Evolutionary conservation across 495 filamentous ascomycete genomes (phyloP).

Genomic region (Penicillium paradoxum): DNA sequence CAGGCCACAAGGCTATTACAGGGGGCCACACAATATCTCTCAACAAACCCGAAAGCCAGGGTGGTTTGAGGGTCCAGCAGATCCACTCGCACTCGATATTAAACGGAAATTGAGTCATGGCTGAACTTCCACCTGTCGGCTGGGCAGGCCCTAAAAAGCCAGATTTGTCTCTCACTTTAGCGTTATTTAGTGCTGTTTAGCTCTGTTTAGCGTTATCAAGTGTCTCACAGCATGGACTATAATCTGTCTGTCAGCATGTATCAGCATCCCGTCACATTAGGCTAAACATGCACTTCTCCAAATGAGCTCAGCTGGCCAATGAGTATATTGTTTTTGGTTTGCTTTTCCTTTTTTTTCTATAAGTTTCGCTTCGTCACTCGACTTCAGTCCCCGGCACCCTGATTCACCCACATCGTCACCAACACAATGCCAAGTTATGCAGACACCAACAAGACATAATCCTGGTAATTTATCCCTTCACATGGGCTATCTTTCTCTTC

Average conservation of each 20-base stretch:
- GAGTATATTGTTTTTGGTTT: not conserved
- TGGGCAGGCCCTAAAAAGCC: not conserved
- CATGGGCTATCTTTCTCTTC: not conserved
- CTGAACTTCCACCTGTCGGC: not conserved
- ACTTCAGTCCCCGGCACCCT: not conserved
- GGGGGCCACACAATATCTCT: not conserved
- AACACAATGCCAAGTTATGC: not conserved
- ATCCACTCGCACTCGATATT: not conserved
- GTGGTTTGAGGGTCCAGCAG: not conserved
- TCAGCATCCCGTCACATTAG: not conserved
- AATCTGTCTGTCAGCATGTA: slow-evolving; percentile 5
- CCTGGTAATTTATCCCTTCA: not conserved
- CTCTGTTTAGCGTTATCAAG: not conserved
- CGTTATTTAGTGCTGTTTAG: not conserved
- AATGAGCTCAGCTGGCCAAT: not conserved
- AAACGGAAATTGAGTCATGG: not conserved
- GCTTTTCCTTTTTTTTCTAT: too few species aligned
- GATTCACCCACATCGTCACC: not conserved
- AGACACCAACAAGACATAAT: not conserved
- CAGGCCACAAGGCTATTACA: not conserved
- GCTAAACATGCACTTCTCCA: not conserved
- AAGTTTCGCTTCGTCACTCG: too few species aligned
- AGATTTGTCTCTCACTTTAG: not conserved
- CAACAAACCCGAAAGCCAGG: not conserved
- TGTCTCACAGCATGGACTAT: slow-evolving; percentile 2